Evolutionary conservation across 139 green algal species (phyloP).

Genomic region (Auxenochlorella protothecoides): DNA sequence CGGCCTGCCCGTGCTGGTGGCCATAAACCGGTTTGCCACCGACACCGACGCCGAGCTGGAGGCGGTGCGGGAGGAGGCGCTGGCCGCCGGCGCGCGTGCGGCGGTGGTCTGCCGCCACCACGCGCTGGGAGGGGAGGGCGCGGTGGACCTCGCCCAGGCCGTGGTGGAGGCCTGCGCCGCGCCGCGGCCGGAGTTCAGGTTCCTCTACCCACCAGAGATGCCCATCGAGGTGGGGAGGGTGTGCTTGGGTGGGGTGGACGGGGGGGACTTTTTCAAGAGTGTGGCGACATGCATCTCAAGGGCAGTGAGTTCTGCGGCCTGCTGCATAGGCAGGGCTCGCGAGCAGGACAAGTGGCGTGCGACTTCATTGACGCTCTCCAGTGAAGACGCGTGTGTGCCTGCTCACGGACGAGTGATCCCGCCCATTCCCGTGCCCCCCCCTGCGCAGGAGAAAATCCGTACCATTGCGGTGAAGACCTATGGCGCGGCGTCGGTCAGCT

Average conservation of each 20-base stretch:
- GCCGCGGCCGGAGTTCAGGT: slow-evolving; percentile 61
- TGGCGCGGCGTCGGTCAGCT: slow-evolving; percentile 69
- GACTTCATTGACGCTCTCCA: too few relatives aligned
- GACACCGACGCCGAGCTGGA: slow-evolving; percentile 79
- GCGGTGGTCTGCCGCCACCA: slow-evolving; percentile 85
- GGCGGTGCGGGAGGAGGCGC: slow-evolving; percentile 34
- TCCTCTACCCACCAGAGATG: slow-evolving; percentile 40
- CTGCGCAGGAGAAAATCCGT: slow-evolving; percentile 45
- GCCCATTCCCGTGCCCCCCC: too few relatives aligned
- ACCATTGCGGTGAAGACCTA: slow-evolving; percentile 85
- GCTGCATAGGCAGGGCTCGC: too few relatives aligned
- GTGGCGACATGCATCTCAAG: too few relatives aligned
- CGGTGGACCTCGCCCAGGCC: slow-evolving; percentile 71
- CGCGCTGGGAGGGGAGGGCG: slow-evolving; percentile 76
- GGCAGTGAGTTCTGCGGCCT: too few relatives aligned
- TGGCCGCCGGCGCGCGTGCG: slow-evolving; percentile 59
- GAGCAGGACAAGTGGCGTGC: slow-evolving; percentile 62
- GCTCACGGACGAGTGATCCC: too few relatives aligned
- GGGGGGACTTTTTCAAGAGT: too few relatives aligned
- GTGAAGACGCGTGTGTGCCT: too few relatives aligned
- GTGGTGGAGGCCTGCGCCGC: slow-evolving; percentile 62
- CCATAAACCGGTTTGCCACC: slow-evolving; percentile 85
- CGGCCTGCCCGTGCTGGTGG: slow-evolving; percentile 77
- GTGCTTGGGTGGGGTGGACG: too few relatives aligned
- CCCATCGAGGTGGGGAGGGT: slow-evolving; percentile 16